Evolutionary conservation across 192 early-diverging fungal species (phyloP).

Genomic region (Backusella australiensis): DNA sequence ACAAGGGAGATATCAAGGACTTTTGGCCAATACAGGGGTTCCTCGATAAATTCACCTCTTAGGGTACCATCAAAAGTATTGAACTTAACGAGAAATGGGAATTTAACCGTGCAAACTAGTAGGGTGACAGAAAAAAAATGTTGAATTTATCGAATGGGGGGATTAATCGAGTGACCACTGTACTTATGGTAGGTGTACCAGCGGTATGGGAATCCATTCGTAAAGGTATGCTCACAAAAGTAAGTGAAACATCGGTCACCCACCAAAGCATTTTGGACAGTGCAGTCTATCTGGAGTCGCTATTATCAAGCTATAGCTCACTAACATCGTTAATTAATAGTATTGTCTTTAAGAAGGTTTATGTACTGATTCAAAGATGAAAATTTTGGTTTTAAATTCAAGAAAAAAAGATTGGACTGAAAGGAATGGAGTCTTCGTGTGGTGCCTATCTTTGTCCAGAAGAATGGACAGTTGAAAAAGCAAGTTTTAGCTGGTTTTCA

Average conservation of each 20-base stretch:
- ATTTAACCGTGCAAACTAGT: no score
- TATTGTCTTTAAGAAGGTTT: slow-evolving; percentile 81
- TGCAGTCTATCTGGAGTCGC: slow-evolving; percentile 70
- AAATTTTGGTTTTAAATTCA: slow-evolving; percentile 43
- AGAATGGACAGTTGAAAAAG: slow-evolving; percentile 93
- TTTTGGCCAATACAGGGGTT: slow-evolving; percentile 41
- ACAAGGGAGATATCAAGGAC: slow-evolving; percentile 61
- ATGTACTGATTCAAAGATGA: slow-evolving; percentile 54
- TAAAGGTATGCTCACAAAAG: slow-evolving; percentile 28
- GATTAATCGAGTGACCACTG: no score
- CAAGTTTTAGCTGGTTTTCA: slow-evolving; percentile 30
- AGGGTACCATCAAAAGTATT: no score
- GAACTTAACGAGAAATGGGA: no score
- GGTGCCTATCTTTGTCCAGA: slow-evolving; percentile 65
- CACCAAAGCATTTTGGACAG: slow-evolving; percentile 68
- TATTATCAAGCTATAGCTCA: slow-evolving; percentile 51
- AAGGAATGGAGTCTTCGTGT: slow-evolving; percentile 69
- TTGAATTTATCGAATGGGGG: no score
- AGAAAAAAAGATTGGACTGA: slow-evolving; percentile 68
- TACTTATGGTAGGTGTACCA: slow-evolving; percentile 60
- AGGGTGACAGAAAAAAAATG: no score
- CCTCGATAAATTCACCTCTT: no score
- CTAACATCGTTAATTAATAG: slow-evolving; percentile 69
- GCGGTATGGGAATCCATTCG: slow-evolving; percentile 58
- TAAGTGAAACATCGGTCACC: slow-evolving; percentile 45